Base-by-base conservation (phyloP, 2,329 filamentous ascomycete species). In the Orbilia javanica region DNA sequence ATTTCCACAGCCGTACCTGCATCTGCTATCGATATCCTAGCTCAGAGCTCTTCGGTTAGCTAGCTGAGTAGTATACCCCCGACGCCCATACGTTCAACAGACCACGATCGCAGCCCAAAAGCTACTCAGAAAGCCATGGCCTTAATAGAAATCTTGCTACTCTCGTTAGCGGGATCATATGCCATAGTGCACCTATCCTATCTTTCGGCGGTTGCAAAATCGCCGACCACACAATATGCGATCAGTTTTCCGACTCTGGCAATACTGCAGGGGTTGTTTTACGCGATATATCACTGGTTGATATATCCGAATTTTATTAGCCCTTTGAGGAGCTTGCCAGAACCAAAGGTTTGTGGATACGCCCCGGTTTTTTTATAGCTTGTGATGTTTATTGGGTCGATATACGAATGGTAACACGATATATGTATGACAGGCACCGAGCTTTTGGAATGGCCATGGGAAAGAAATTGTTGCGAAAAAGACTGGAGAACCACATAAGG, bases 401-500 rank as follows among this genome's bases (percentile, higher is more conserved):
- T 22, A 18, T 22, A n/a, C 10, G 7, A 6, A 34, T 3, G 27
- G 8, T 31, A 22, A 48, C 52, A 4, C 18, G n/a, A 11, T 15
- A 11, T 31, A 29, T 27, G 3, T 11, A 48, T 10, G 2, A 15
- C 36, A 74, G 75, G 57, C 69, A 10, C 68, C 74, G 1, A 78
- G 67, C 20, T 78, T 65, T 27, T 78, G 67, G 67, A 78, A 78
- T 31, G 74, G 74, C 25, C 67, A 79, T 65, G 75, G 70, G 4
- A 20, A 44, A 15, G 18, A 52, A 10, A 74, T 79, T 68, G 20
- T 79, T 13, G 48, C 52, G 13, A 39, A 29, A 29, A 20, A 36
- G 15, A 78, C 77, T 11, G 81, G 81, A n/a, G 60, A 44, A 5
- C 75, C 75, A 11, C 81, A 82, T n/a, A 57, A 67, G 39, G 63